Conservation (phyloP, 2,329 filamentous ascomycete species). For the Cryphonectria japonica region DNA sequence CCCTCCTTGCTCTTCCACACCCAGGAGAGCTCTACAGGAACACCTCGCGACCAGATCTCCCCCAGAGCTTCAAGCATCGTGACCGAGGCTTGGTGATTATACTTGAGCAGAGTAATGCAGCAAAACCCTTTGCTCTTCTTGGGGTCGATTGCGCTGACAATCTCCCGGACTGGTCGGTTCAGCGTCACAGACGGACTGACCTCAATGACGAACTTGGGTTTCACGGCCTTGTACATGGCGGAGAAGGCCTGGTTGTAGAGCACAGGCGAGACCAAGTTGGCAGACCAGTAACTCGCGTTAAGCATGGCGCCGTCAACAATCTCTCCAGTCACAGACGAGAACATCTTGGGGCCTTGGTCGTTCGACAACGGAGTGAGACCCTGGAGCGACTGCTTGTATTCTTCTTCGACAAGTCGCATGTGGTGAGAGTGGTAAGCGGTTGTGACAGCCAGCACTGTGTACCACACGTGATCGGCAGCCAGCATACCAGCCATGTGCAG, state of each 20-base stretch:
- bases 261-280: slow-evolving; percentile 51
- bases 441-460: slow-evolving; percentile 42
- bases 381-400: slow-evolving; percentile 40
- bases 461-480: slow-evolving; percentile 38
- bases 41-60: slow-evolving; percentile 44
- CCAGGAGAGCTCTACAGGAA: slow-evolving; percentile 38
- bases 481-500: slow-evolving; percentile 40
- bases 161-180: slow-evolving; percentile 43
- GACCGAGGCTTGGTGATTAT: slow-evolving; percentile 12
- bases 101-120: slow-evolving; percentile 22
- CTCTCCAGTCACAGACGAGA: slow-evolving; percentile 44
- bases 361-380: slow-evolving; percentile 28
- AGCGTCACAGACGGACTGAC: slow-evolving; percentile 46
- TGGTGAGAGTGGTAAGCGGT: slow-evolving; percentile 51
- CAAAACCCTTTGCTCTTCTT: slow-evolving; percentile 5
- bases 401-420: slow-evolving; percentile 44
- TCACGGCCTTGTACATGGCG: slow-evolving; percentile 35
- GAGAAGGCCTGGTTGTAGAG: slow-evolving; percentile 47
- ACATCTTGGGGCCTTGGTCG: slow-evolving; percentile 37
- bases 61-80: slow-evolving; percentile 39
- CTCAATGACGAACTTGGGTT: slow-evolving; percentile 45
- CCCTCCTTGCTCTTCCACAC: slow-evolving; percentile 33
- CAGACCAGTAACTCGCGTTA: slow-evolving; percentile 48
- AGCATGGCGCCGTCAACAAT: slow-evolving; percentile 34
- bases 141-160: slow-evolving; percentile 22